Conservation (phyloP, 1,139 yeast species). For the Candida tunisiensis region DNA sequence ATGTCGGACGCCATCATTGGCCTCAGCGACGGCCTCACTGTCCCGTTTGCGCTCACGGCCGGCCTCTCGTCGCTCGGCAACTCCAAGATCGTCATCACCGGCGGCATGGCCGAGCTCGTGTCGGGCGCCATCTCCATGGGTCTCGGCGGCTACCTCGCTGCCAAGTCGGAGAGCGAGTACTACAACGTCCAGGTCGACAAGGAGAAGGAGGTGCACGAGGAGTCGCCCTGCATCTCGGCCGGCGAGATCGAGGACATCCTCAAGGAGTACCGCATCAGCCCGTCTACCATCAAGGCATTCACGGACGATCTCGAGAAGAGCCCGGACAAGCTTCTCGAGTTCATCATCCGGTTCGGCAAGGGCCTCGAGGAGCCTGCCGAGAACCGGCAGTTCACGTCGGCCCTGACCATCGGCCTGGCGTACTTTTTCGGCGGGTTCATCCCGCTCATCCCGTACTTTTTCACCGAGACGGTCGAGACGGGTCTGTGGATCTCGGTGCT, state of each 20-base stretch:
- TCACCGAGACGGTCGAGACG: conserved; percentile 50
- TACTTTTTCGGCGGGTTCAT: conserved; percentile 71
- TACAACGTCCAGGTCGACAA: conserved; percentile 35
- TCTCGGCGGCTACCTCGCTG: conserved; percentile 72
- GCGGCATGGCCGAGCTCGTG: conserved; percentile 75
- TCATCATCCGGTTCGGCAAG: conserved; percentile 54
- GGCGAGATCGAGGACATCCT: conserved; percentile 53
- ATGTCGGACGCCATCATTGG: conserved; percentile 71
- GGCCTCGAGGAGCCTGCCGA: conserved; percentile 74
- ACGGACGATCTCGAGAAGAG: conserved; percentile 45
- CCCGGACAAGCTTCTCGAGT: conserved; percentile 47
- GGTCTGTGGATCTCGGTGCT: conserved; percentile 65
- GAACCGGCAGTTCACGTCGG: conserved; percentile 60
- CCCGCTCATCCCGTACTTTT: conserved; percentile 69
- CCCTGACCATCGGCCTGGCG: conserved; percentile 57
- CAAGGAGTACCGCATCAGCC: conserved; percentile 41
- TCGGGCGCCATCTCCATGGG: conserved; percentile 83
- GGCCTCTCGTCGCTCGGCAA: conserved; percentile 64
- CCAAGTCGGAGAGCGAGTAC: conserved; percentile 55
- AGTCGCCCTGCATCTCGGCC: conserved; percentile 27
- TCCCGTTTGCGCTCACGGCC: conserved; percentile 74
- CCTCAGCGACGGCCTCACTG: conserved; percentile 66
- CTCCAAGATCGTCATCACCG: conserved; percentile 59
- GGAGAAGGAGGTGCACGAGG: conserved; percentile 41
- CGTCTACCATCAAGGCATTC: conserved; percentile 41